Base-by-base conservation (phyloP, 1,284 basidiomycete genomes). In the Leccinum pallidistipes region DNA sequence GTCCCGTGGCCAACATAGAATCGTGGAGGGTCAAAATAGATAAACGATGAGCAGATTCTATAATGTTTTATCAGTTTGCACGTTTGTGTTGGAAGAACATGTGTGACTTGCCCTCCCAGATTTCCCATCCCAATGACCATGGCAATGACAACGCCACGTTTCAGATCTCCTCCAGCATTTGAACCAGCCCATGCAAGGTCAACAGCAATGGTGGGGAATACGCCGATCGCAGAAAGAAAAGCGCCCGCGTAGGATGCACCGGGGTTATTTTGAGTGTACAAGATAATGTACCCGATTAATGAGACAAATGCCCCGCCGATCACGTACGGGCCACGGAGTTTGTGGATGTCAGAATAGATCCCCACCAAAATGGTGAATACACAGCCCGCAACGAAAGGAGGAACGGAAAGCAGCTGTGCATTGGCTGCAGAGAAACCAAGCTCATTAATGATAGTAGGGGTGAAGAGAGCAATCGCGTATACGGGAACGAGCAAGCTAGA, bases 401-500 rank as follows among this genome's bases (percentile, higher is more conserved):
- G 83, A 27, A 83, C 77, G 7, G 80, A 80, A n/a, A 88, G 74
- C 3, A 88, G 73, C 64, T 89, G 86, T 3, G 87, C 86, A 50
- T 77, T 69, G 1, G 84, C 80, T 38, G 85, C 80, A 2, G 80
- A 78, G 76, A 78, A 89, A 7, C 85, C 84, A 4, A 86, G 76
- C 55, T 80, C 74, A 8, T 77, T 76, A 57, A 86, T 81, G 67
- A 86, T 85, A 1, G 82, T 84, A 0, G 84, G 85, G 3, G 78
- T 78, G 64, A 88, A 88, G 51, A 87, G 77, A 36, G 86, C 79
- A 65, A 87, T 81, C 11, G 83, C 81, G 63, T 86, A 87, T 43
- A 85, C 71, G 7, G 86, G 81, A 56, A 83, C 71, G 57, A 86
- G 75, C 18, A 81, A 63, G 32, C 82, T 77, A 55, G 24, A 11